Conservation (phyloP, 306 rosid species). For the Psophocarpus tetragonolobus region DNA sequence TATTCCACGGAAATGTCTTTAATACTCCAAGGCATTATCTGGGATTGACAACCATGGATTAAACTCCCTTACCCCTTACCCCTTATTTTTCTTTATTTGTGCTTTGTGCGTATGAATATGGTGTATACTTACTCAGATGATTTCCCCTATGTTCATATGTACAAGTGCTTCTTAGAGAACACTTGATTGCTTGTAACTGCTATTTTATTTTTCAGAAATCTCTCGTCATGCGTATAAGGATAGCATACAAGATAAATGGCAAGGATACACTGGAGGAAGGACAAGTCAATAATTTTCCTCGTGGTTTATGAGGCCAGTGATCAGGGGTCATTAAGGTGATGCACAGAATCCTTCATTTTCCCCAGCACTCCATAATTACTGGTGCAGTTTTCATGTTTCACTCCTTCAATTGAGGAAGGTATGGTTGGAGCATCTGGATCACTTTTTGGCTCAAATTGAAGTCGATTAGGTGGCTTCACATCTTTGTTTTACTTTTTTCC, state of each 20-base stretch:
- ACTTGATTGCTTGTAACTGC: constrained; percentile 34
- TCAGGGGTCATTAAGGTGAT: constrained; percentile 40
- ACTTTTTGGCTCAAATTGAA: constrained; percentile 45
- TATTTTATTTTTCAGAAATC: constrained; percentile 70
- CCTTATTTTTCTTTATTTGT: not conserved
- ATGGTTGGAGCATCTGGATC: constrained; percentile 44
- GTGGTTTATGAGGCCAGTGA: constrained; percentile 61
- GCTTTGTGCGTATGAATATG: not conserved
- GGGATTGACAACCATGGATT: not conserved
- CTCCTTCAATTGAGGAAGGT: constrained; percentile 43
- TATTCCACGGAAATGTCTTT: too few species aligned
- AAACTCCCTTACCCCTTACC: constrained; percentile 1
- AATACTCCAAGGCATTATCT: not conserved
- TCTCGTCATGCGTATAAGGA: constrained; percentile 90
- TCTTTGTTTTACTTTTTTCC: constrained; percentile 15
- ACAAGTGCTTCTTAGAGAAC: constrained; percentile 28
- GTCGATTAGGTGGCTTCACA: constrained; percentile 47
- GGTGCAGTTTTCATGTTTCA: constrained; percentile 41
- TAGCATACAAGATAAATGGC: constrained; percentile 87
- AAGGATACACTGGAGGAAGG: constrained; percentile 92
- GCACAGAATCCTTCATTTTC: constrained; percentile 37
- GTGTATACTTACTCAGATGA: not conserved
- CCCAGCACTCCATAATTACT: constrained; percentile 17
- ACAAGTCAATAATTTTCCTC: constrained; percentile 83
- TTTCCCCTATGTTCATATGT: not conserved